phyloP scores from a whole-genome alignment of 495 filamentous ascomycete species.

The Tetracladium marchalianum region DNA sequence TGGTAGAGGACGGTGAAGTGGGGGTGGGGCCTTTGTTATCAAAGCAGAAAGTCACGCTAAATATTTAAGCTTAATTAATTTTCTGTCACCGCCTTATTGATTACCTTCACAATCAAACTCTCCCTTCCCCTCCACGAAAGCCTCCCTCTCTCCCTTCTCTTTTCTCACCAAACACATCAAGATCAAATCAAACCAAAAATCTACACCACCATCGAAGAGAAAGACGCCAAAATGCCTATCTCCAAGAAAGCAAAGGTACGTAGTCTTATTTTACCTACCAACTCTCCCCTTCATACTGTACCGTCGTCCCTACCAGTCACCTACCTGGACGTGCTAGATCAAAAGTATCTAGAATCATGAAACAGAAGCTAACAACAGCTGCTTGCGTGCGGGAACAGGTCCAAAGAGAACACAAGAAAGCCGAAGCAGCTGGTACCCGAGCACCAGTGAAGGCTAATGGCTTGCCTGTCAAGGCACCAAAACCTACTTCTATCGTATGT shows the following conservation, averaged over 20 bases:
- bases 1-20: no score
- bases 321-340: neutral
- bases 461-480: conserved; percentile 28
- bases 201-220: neutral
- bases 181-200: neutral
- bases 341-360: neutral
- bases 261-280: neutral
- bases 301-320: no score
- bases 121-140: no score
- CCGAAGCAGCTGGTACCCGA: conserved; percentile 29
- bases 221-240: conserved; percentile 18
- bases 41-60: no score
- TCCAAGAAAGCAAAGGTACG: conserved; percentile 22
- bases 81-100: no score
- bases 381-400: conserved; percentile 8
- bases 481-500: conserved; percentile 27
- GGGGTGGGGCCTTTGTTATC: no score
- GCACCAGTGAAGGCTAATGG: conserved; percentile 29
- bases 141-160: neutral
- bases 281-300: neutral
- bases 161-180: neutral
- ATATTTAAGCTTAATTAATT: no score
- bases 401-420: conserved; percentile 31
- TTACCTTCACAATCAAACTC: no score
- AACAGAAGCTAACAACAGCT: neutral